phyloP scores from a whole-genome alignment of 495 filamentous ascomycete genomes.

The Daldinia decipiens region DNA sequence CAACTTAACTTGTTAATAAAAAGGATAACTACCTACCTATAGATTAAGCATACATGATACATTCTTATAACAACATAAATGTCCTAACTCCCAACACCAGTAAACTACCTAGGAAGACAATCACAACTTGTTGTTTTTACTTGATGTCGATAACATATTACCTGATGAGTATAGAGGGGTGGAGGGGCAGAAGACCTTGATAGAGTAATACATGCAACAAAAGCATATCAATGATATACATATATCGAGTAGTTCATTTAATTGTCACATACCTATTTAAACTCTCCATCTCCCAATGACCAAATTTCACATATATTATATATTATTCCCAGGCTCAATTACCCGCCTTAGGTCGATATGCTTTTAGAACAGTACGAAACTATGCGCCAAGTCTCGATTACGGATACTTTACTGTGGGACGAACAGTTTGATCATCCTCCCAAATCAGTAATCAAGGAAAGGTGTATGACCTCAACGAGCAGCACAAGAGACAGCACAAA shows the following conservation, averaged over 20 bases:
- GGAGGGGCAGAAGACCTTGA: neutral
- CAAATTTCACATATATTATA: neutral
- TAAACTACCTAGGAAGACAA: neutral
- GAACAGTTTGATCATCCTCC: constrained; percentile 15
- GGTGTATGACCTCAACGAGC: constrained; percentile 24
- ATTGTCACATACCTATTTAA: neutral
- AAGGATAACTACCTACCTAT: too few relatives aligned
- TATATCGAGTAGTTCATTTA: neutral
- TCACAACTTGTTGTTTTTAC: neutral
- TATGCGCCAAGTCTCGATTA: constrained; percentile 28
- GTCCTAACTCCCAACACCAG: neutral
- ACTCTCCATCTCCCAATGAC: neutral
- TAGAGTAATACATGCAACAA: too few relatives aligned
- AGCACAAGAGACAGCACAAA: constrained; percentile 8
- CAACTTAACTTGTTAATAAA: neutral
- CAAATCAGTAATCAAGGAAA: constrained; percentile 15
- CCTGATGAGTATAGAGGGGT: neutral
- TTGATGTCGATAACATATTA: neutral
- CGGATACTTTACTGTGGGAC: constrained; percentile 22
- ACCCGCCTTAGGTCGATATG: constrained; percentile 5
- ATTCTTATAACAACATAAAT: neutral
- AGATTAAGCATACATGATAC: neutral
- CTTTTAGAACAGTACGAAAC: constrained; percentile 18
- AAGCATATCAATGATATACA: neutral
- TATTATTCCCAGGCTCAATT: neutral